These are phyloP conservation scores for Colletotrichum agaves DNA, from an alignment of 2,329 filamentous ascomycete genomes.

Conservation along the genomic window DNA sequence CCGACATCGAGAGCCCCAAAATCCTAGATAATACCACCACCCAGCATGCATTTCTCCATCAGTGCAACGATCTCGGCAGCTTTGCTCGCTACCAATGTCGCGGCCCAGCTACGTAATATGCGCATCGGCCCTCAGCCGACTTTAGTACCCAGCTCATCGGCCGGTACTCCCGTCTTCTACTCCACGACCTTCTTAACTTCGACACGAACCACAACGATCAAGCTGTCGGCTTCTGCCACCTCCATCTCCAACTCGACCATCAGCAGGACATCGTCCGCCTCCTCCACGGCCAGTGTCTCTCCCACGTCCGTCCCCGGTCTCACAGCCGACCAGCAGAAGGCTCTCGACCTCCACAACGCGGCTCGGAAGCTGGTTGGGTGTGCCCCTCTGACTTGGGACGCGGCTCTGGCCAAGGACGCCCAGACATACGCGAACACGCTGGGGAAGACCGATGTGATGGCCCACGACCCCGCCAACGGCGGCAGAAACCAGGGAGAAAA, in stretches of 20 bases:
- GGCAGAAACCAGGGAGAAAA: slow-evolving; percentile 13
- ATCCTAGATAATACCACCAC: neutral
- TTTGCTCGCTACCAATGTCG: neutral
- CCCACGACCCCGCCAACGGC: neutral
- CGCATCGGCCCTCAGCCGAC: neutral
- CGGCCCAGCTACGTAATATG: neutral
- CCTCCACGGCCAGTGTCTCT: neutral
- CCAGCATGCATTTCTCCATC: slow-evolving; percentile 1
- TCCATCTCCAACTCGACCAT: neutral
- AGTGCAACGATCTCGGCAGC: neutral
- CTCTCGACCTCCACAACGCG: slow-evolving; percentile 18
- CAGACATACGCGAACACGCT: slow-evolving; percentile 10
- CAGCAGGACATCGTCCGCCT: neutral
- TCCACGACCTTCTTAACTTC: neutral
- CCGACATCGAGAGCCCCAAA: neutral
- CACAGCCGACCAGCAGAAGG: slow-evolving; percentile 12
- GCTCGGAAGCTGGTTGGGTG: neutral
- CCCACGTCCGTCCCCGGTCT: neutral
- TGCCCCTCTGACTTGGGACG: slow-evolving; percentile 3
- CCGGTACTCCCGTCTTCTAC: neutral
- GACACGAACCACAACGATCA: neutral
- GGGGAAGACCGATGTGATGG: neutral
- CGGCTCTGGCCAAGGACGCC: neutral
- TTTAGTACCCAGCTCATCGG: neutral
- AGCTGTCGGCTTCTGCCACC: neutral